A percentile compares a stretch with the other conserved stretches of the same genome.
These are phyloP conservation scores for Licmophora abbreviata DNA, from an alignment of 108 stramenopile genomes.

Conservation along the genomic window DNA sequence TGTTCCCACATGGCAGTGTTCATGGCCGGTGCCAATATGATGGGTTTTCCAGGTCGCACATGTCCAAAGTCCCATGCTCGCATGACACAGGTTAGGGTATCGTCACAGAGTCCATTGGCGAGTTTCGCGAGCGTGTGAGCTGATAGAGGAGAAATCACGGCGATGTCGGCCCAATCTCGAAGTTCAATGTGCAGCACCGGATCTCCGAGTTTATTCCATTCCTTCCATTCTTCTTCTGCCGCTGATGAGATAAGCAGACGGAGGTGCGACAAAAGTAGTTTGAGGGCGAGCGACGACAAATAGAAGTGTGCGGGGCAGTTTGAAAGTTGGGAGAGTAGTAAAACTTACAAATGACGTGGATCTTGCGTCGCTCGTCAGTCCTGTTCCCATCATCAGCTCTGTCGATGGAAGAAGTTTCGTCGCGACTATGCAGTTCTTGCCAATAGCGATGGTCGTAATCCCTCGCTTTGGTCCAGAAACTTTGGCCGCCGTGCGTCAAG, in stretches of 20 bases:
- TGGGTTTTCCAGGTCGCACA: slow-evolving; percentile 48
- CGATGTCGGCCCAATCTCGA: slow-evolving; percentile 82
- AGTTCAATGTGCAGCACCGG: slow-evolving; percentile 89
- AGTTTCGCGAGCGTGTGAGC: slow-evolving; percentile 84
- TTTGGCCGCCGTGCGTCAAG: slow-evolving; percentile 52
- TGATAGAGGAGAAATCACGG: slow-evolving; percentile 73
- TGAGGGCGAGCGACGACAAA: no score
- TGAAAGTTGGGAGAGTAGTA: no score
- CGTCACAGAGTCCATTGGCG: slow-evolving; percentile 81
- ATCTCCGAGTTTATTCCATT: slow-evolving; percentile 65
- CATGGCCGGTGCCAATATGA: slow-evolving; percentile 90
- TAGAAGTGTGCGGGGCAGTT: no score
- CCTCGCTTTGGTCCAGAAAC: slow-evolving; percentile 63
- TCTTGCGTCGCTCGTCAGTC: no score
- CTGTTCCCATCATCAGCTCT: no score
- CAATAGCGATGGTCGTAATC: slow-evolving; percentile 54
- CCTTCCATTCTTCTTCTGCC: slow-evolving; percentile 74
- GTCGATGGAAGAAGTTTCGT: no score
- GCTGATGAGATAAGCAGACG: neutral
- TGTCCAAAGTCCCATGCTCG: slow-evolving; percentile 87
- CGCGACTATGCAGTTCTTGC: slow-evolving; percentile 23
- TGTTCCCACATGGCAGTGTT: slow-evolving; percentile 94
- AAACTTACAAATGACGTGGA: no score
- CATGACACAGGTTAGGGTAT: slow-evolving; percentile 70
- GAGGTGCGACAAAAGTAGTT: no score